Conservation (phyloP, 129 eudicot species). For the Daucus carota region DH1_v3.0 NC_030384.2:47278501-47279000, state of each 20-base stretch:
- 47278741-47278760: not conserved
- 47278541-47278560: not conserved
- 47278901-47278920: not conserved
- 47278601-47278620: too few species aligned
- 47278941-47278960: not conserved
- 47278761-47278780: not conserved
- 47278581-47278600: not conserved
- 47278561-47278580: not conserved
- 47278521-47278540: not conserved
- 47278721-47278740: not conserved
- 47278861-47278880: not conserved
- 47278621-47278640: too few species aligned
- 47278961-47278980: not conserved
- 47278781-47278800: too few species aligned
- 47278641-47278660: not conserved
- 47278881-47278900: not conserved
- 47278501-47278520: not conserved
- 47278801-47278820: not conserved
- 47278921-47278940: not conserved
- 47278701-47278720: not conserved
- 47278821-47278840: not conserved
- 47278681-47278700: not conserved
- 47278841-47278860: not conserved
- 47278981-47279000: conserved; percentile 42
- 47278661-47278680: not conserved